Conservation (phyloP, 2,329 filamentous ascomycete species). For the Fusarium piperis region DNA sequence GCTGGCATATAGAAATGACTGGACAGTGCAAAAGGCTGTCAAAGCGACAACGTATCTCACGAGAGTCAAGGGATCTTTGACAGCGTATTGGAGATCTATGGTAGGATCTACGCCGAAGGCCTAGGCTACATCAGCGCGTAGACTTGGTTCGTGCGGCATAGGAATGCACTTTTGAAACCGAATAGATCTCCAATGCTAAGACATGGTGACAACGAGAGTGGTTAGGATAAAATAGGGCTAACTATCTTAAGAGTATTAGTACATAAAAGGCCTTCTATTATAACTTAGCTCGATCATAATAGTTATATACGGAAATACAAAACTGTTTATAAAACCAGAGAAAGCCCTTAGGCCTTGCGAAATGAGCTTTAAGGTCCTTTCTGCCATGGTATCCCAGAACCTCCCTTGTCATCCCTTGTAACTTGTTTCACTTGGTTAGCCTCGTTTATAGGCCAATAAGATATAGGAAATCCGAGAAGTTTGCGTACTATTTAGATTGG, state of each 20-base stretch:
- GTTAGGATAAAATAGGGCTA: no score
- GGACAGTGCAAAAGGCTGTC: no score
- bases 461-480: background rate
- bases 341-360: background rate
- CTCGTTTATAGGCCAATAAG: background rate
- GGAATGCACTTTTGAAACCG: no score
- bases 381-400: background rate
- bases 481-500: background rate
- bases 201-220: no score
- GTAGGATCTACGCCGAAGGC: no score
- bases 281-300: background rate
- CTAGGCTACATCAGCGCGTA: no score
- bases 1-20: no score
- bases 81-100: no score
- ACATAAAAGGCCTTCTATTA: background rate
- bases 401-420: background rate
- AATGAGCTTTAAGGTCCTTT: background rate
- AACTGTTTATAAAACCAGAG: background rate
- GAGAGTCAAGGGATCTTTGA: no score
- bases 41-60: no score
- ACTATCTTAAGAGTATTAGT: background rate
- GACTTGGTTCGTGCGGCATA: no score
- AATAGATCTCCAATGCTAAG: no score
- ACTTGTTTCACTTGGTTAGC: background rate
- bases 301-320: background rate